Conservation (phyloP, 139 green algal species). For the Coelastrella sp. region DNA sequence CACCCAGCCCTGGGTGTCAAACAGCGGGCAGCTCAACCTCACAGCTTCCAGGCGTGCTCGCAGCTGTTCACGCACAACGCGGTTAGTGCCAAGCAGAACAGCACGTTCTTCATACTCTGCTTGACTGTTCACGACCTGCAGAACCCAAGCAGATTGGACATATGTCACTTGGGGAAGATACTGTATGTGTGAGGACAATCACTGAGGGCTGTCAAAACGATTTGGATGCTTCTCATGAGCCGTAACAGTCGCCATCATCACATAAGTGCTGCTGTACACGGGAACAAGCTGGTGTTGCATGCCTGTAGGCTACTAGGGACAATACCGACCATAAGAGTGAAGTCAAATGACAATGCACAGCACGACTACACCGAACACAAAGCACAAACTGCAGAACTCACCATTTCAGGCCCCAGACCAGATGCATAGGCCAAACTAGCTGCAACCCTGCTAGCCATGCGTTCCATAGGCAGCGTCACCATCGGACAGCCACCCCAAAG, state of each 20-base stretch:
- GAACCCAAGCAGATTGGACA: neutral
- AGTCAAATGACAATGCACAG: neutral
- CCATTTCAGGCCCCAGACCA: conserved; percentile 82
- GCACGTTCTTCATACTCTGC: neutral
- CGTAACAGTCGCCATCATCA: too few relatives aligned
- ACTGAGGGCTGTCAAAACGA: too few relatives aligned
- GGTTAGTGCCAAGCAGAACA: conserved; percentile 65
- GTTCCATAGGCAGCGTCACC: conserved; percentile 88
- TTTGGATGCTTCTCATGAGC: too few relatives aligned
- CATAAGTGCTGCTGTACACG: too few relatives aligned
- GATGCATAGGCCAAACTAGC: conserved; percentile 82
- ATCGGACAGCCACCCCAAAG: conserved; percentile 91
- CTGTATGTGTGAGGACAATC: too few relatives aligned
- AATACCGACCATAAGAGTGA: too few relatives aligned
- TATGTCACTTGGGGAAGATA: too few relatives aligned
- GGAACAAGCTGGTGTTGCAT: too few relatives aligned
- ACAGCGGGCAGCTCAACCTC: conserved; percentile 81
- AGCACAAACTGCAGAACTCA: conserved; percentile 42
- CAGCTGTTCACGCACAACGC: conserved; percentile 63
- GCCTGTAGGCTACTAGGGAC: too few relatives aligned
- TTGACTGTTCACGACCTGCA: neutral
- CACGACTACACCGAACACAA: neutral
- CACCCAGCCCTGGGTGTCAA: conserved; percentile 88
- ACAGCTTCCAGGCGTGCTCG: conserved; percentile 62
- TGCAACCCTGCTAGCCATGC: conserved; percentile 90